Base-by-base conservation (phyloP, 208 protist species). In the Acanthamoeba healyi region DNA sequence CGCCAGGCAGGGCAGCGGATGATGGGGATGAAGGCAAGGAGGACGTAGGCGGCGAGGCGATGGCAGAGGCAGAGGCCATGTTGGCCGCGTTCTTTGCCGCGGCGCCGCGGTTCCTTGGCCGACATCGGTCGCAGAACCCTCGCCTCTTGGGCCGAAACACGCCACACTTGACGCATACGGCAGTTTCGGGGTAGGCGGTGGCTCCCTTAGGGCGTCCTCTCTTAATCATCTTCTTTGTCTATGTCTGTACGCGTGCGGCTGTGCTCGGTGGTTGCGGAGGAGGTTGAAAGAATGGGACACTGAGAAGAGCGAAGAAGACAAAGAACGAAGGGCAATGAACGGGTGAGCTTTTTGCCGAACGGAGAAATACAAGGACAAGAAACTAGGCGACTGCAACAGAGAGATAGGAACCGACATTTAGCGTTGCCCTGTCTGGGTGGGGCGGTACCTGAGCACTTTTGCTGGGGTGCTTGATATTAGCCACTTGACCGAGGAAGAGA, bases 61-160 rank as follows among this genome's bases (percentile, higher is more conserved):
- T 22, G 72, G 38, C 5, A 1, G 63, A 14, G 34, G 0, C 24
- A 6, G 29, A 7, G 29, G 63, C 6, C 15, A 29, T 14, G 24
- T 32, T 72, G 15, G 34, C 34, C 0, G 63, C 26, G 12, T 9
- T 32, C 24, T 72, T 32, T 22, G 72, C 17, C 0, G 72, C 24
- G 24, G 72, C 38, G 38, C 77, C 19, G 15, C 77, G 77, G 46
- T 86, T 86, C 42, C 77, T 49, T 17, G 77, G 77, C 5, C 77
- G 77, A 26, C 77, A 86, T 29, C 77, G 77, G 26, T 86, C 77
- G 44, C 77, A 86, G 77, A 38, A 86, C n/a, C 77, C 77, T 9
- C 77, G 77, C 32, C 77, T n/a, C 77, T 86, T 86, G 77, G 77
- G 77, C 44, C 77, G 22, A 38, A 86, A 86, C 42, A 86, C 77